Conservation (phyloP, 768 basidiomycete species). For the Punctularia strigosozonata region DNA sequence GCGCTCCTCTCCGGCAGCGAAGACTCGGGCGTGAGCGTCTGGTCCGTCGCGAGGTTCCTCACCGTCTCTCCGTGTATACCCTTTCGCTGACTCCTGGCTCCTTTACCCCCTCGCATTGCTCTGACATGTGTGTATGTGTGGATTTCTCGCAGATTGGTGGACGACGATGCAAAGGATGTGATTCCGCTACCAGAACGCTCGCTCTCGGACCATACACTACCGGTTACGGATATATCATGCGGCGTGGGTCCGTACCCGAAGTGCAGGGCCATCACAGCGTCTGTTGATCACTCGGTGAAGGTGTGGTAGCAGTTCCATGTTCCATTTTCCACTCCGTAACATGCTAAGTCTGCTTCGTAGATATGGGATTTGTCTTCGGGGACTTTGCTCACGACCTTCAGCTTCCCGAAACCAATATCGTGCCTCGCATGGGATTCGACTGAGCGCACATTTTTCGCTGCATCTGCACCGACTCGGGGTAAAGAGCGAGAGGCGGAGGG, state of each 20-base stretch:
- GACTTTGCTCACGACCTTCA: conserved; percentile 74
- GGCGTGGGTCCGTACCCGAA: conserved; percentile 72
- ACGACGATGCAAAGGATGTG: conserved; percentile 64
- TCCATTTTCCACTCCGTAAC: conserved; percentile 2
- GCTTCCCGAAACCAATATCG: conserved; percentile 69
- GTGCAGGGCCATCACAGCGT: conserved; percentile 69
- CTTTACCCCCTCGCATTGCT: conserved; percentile 2
- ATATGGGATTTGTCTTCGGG: conserved; percentile 73
- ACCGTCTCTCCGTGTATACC: conserved; percentile 4
- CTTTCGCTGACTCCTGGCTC: conserved; percentile 8
- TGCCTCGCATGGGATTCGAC: conserved; percentile 69
- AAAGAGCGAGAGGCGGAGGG: too few relatives aligned
- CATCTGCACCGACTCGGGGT: too few relatives aligned
- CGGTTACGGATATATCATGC: conserved; percentile 70
- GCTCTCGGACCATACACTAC: conserved; percentile 86
- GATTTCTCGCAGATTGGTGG: conserved; percentile 45
- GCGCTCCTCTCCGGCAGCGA: conserved; percentile 81
- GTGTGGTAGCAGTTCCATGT: conserved; percentile 24
- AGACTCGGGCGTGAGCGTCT: conserved; percentile 82
- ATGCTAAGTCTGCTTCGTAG: conserved; percentile 24
- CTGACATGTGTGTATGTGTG: neutral
- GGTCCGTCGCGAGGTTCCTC: conserved; percentile 77
- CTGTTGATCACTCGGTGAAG: conserved; percentile 87
- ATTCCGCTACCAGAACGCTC: conserved; percentile 67
- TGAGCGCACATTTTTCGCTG: conserved; percentile 85